Evolutionary conservation across 2,329 filamentous ascomycete species (phyloP).

Genomic region (Botrytis medusae): DNA sequence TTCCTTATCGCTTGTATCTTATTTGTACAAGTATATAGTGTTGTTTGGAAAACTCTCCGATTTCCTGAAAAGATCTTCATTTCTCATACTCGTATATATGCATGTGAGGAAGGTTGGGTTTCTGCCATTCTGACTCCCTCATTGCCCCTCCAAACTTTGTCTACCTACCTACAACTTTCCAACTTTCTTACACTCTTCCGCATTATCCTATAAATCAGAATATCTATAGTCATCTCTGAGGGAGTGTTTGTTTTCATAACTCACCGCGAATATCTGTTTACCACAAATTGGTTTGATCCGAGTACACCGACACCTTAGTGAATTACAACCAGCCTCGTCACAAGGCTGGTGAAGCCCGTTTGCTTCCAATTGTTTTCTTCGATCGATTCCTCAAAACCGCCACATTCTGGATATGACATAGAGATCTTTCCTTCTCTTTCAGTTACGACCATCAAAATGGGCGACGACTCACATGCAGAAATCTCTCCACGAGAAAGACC

Average conservation of each 20-base stretch:
- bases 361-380: not conserved
- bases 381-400: not conserved
- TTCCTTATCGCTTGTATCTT: constrained; percentile 6
- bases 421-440: not conserved
- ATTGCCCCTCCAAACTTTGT: not conserved
- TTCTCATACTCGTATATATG: not conserved
- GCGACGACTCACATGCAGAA: not conserved
- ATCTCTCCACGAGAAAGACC: not conserved
- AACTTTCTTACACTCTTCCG: not conserved
- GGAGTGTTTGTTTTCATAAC: not conserved
- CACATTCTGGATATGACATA: constrained; percentile 2
- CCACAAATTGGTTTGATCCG: not conserved
- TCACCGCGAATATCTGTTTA: not conserved
- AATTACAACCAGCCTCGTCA: not conserved
- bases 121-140: constrained; percentile 3
- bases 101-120: not conserved
- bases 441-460: constrained; percentile 8
- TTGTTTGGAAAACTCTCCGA: not conserved
- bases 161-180: not conserved
- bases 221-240: not conserved
- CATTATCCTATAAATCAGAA: not conserved
- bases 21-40: not conserved
- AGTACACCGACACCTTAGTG: not conserved
- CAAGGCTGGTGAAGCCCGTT: constrained; percentile 15
- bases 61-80: not conserved